Percentiles rank a stretch among this genome's conserved stretches.
These are phyloP conservation scores for Paraurostyla sp. DNA, from an alignment of 73 alveolate species.

Conservation along the genomic window DNA sequence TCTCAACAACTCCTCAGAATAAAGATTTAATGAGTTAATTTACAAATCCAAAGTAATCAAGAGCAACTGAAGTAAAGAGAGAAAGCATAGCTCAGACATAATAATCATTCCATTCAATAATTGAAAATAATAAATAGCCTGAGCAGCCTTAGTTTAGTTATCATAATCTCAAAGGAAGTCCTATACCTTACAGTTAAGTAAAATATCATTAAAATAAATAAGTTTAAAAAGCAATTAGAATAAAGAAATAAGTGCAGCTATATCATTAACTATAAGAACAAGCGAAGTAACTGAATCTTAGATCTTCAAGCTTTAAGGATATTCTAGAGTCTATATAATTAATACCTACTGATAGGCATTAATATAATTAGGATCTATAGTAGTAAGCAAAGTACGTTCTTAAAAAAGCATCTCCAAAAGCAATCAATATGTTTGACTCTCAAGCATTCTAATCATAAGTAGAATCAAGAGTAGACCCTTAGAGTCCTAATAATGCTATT, in stretches of 20 bases:
- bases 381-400: too few species aligned
- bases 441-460: not conserved
- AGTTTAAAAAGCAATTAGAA: not conserved
- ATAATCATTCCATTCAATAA: too few species aligned
- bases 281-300: not conserved
- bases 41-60: too few species aligned
- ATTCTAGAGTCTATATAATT: not conserved
- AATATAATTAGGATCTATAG: not conserved
- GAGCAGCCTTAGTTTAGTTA: not conserved
- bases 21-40: too few species aligned
- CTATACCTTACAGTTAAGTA: not conserved
- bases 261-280: not conserved
- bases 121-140: too few species aligned
- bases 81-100: too few species aligned
- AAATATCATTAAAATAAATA: constrained; percentile 18
- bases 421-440: not conserved
- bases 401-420: not conserved
- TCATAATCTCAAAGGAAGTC: not conserved
- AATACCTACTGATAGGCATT: not conserved
- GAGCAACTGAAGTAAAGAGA: too few species aligned
- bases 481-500: too few species aligned
- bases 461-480: not conserved
- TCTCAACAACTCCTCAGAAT: not conserved
- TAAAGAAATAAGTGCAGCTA: not conserved
- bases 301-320: not conserved